Conservation (phyloP, 257 asterid genomes). For the Salvia miltiorrhiza region DNA sequence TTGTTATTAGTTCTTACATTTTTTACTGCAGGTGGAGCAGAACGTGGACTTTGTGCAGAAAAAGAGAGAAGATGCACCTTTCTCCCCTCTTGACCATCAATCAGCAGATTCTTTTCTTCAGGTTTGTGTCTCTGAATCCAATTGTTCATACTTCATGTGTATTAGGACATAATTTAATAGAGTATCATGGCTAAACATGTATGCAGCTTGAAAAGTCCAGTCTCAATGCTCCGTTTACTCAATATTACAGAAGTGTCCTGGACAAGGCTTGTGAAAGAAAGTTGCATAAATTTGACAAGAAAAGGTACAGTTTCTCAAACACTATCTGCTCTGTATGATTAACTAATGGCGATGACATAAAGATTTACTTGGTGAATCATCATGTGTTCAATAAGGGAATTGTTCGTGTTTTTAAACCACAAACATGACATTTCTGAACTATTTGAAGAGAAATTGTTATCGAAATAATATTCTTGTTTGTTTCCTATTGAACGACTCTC, state of each 20-base stretch:
- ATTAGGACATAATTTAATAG: constrained; percentile 4
- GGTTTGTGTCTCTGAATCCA: constrained; percentile 41
- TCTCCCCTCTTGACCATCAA: constrained; percentile 85
- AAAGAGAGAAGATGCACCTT: constrained; percentile 81
- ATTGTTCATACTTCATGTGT: background rate
- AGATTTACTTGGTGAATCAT: no score
- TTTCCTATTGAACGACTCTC: background rate
- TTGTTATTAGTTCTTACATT: constrained; percentile 11
- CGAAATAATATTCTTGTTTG: background rate
- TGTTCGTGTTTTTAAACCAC: no score
- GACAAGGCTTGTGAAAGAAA: constrained; percentile 69
- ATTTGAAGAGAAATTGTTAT: background rate
- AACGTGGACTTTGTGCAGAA: constrained; percentile 76
- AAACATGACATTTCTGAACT: no score
- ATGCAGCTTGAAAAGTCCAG: constrained; percentile 72
- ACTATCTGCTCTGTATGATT: background rate
- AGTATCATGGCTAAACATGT: constrained; percentile 14
- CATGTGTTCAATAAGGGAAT: no score
- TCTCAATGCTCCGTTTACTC: constrained; percentile 61
- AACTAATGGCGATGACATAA: no score
- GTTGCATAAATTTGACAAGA: constrained; percentile 31
- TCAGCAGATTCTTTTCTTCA: constrained; percentile 82
- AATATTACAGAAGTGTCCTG: constrained; percentile 69
- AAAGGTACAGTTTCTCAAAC: constrained; percentile 38
- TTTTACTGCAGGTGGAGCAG: constrained; percentile 66